Percentiles rank a stretch among this genome's conserved stretches.
Conservation (phyloP, 805 yeast species). For the Yarrowia osloensis region DNA sequence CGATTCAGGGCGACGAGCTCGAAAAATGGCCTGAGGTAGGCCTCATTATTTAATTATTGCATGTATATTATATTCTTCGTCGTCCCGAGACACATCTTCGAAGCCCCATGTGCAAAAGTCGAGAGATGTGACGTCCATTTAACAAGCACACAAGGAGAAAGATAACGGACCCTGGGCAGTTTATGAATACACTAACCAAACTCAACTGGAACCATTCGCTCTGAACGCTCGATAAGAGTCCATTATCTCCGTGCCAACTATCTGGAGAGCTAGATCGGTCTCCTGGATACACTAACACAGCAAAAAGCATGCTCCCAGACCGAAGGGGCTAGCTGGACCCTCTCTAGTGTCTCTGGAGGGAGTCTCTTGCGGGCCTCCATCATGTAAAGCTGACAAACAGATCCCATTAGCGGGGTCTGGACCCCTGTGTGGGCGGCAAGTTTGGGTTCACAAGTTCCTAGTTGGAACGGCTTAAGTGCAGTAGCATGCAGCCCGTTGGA, state of each 20-base stretch:
- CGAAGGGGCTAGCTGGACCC: background rate
- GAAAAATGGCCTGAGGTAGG: background rate
- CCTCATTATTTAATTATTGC: constrained; percentile 9
- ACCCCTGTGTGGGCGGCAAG: background rate
- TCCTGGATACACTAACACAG: background rate
- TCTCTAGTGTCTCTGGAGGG: background rate
- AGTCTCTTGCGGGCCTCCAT: background rate
- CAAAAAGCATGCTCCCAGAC: too few relatives aligned
- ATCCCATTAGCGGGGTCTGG: background rate
- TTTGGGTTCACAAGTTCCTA: background rate
- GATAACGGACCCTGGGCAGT: too few relatives aligned
- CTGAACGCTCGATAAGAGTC: too few relatives aligned
- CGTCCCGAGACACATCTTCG: background rate
- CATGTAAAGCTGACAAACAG: background rate
- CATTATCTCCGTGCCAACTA: too few relatives aligned
- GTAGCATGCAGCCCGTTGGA: constrained; percentile 19
- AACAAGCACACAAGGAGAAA: background rate
- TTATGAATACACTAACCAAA: background rate
- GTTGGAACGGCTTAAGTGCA: constrained; percentile 13
- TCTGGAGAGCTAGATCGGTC: too few relatives aligned
- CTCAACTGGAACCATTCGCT: background rate
- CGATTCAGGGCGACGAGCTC: background rate
- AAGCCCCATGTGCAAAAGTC: too few relatives aligned
- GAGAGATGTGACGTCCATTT: background rate
- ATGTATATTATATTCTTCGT: background rate